These are phyloP conservation scores for Waltergamsia citrina DNA, from an alignment of 2,329 filamentous ascomycete genomes.

Conservation along the genomic window DNA sequence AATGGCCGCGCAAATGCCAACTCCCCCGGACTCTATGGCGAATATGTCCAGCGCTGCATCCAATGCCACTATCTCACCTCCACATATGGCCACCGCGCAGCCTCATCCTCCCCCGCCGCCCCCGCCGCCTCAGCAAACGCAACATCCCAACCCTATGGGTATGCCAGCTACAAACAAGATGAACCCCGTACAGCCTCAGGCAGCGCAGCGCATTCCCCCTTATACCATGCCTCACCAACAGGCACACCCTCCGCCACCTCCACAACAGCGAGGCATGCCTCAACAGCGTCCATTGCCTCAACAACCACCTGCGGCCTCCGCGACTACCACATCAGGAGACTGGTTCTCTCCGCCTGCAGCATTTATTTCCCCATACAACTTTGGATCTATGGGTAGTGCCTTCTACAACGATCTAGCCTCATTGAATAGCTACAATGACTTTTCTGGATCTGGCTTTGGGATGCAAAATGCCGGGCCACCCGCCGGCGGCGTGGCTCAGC, in stretches of 20 bases:
- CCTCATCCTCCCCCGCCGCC: not conserved
- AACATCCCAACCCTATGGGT: not conserved
- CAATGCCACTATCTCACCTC: slow-evolving; percentile 25
- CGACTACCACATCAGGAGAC: slow-evolving; percentile 29
- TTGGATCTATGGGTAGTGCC: slow-evolving; percentile 28
- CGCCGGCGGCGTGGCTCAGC: slow-evolving; percentile 10
- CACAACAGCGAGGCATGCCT: slow-evolving; percentile 15
- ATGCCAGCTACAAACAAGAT: not conserved
- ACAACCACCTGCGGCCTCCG: slow-evolving; percentile 21
- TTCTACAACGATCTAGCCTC: slow-evolving; percentile 25
- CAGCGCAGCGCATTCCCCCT: slow-evolving; percentile 4
- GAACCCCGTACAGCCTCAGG: slow-evolving; percentile 2
- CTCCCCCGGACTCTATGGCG: slow-evolving; percentile 32
- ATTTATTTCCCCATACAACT: slow-evolving; percentile 43
- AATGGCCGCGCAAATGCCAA: slow-evolving; percentile 24
- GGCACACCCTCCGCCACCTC: slow-evolving; percentile 17
- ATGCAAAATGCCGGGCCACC: slow-evolving; percentile 13
- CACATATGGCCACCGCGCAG: slow-evolving; percentile 20
- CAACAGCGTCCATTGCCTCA: slow-evolving; percentile 32
- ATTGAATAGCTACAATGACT: slow-evolving; percentile 16
- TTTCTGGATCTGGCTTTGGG: slow-evolving; percentile 19
- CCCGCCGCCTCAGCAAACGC: not conserved
- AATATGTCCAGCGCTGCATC: slow-evolving; percentile 18
- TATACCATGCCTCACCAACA: slow-evolving; percentile 5
- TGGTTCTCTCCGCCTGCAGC: slow-evolving; percentile 46